Percentiles rank a stretch among this genome's conserved stretches.
These are phyloP conservation scores for Cryphonectria radicalis DNA, from an alignment of 2,329 filamentous ascomycete species.

Conservation along the genomic window DNA sequence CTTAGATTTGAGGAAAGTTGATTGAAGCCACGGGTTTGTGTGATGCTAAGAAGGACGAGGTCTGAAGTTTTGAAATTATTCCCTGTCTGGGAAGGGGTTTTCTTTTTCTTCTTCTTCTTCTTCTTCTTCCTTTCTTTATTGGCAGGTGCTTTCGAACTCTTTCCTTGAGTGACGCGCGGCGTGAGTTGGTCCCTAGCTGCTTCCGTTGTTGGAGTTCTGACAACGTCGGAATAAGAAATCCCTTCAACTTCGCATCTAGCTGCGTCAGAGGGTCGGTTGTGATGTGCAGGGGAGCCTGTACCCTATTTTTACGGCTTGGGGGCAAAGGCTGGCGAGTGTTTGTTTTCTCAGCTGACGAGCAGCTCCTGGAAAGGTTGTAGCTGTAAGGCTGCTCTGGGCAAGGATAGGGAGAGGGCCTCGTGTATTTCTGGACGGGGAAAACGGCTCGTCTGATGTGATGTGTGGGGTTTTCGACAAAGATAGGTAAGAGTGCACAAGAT, in stretches of 20 bases:
- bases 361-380: not conserved
- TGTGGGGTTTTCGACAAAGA: not conserved
- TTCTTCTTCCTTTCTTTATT: constrained; percentile 13
- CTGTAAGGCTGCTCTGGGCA: not conserved
- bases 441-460: not conserved
- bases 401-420: too few relatives aligned
- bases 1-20: not conserved
- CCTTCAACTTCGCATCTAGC: not conserved
- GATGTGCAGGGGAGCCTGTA: not conserved
- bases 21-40: not conserved
- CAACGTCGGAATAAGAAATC: not conserved
- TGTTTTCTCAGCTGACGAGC: constrained; percentile 9
- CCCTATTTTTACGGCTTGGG: not conserved
- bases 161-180: not conserved
- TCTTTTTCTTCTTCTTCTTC: not conserved
- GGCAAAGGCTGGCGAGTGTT: not conserved
- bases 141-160: constrained; percentile 12
- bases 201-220: constrained; percentile 6
- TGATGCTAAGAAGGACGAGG: too few relatives aligned
- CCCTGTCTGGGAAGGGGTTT: not conserved
- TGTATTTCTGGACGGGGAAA: not conserved
- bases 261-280: not conserved
- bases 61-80: not conserved
- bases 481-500: constrained; percentile 20
- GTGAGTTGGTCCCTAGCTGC: constrained; percentile 18